Conservation (phyloP, 1,139 yeast species). For the Candida glucosophila region DNA sequence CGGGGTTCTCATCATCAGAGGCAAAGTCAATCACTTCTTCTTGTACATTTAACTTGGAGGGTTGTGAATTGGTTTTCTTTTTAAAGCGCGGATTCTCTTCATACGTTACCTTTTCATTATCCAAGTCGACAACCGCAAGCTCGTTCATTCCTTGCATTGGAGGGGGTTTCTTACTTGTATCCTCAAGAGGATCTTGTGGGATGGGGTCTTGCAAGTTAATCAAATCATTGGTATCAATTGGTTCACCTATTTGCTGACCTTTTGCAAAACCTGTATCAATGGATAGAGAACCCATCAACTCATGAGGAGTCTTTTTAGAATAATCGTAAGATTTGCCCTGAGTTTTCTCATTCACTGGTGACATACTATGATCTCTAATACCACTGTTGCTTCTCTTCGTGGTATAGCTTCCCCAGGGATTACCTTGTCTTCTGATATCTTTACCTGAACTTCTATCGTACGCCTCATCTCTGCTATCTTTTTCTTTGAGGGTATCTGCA, state of each 20-base stretch:
- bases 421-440: conserved; percentile 1
- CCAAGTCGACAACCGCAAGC: conserved; percentile 20
- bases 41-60: conserved; percentile 26
- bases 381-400: too few relatives aligned
- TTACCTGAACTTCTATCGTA: too few relatives aligned
- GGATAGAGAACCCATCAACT: conserved; percentile 1
- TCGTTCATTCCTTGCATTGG: conserved; percentile 1
- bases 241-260: too few relatives aligned
- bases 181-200: too few relatives aligned
- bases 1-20: conserved; percentile 39
- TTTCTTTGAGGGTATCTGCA: too few relatives aligned
- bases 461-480: too few relatives aligned
- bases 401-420: conserved; percentile 23
- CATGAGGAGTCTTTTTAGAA: conserved; percentile 1
- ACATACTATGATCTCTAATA: too few relatives aligned
- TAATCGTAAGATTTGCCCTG: too few relatives aligned
- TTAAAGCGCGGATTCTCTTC: conserved; percentile 21
- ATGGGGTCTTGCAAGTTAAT: too few relatives aligned
- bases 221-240: too few relatives aligned
- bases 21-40: conserved; percentile 43
- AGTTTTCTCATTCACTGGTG: too few relatives aligned
- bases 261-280: too few relatives aligned
- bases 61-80: conserved; percentile 25
- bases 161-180: not conserved
- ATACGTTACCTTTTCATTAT: conserved; percentile 8